Percentiles rank a stretch among this genome's conserved stretches.
Conservation (phyloP, 2,329 filamentous ascomycete genomes). For the Fusarium miscanthi region DNA sequence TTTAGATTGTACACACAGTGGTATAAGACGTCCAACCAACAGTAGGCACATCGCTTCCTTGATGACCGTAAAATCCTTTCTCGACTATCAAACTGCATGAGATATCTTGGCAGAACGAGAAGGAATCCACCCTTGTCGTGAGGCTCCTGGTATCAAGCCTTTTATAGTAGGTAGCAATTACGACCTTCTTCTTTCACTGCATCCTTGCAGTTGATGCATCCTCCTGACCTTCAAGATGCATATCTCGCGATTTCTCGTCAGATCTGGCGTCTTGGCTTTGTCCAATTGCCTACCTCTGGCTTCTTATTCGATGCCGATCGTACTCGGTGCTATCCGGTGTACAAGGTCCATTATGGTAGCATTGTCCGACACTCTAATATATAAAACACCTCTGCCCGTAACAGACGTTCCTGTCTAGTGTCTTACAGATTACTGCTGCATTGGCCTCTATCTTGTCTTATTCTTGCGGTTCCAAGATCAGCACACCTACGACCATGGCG, state of each 20-base stretch:
- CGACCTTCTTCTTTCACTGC: conserved; percentile 38
- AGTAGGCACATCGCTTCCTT: conserved; percentile 2
- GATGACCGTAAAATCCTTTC: not conserved
- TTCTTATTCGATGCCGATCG: conserved; percentile 17
- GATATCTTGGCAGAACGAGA: conserved; percentile 20
- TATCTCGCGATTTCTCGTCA: conserved; percentile 10
- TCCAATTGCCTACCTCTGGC: not conserved
- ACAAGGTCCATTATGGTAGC: conserved; percentile 12
- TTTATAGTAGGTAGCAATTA: conserved; percentile 26
- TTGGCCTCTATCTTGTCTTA: not conserved
- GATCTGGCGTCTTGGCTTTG: conserved; percentile 22
- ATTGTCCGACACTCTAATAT: conserved; percentile 8
- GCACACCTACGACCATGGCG: conserved; percentile 39
- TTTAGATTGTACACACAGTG: not conserved
- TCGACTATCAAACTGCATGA: conserved; percentile 8
- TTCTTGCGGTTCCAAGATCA: not conserved
- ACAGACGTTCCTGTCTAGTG: not conserved
- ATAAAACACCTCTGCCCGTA: conserved; percentile 16
- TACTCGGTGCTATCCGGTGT: conserved; percentile 6
- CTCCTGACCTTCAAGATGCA: conserved; percentile 14
- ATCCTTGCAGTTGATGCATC: conserved; percentile 30
- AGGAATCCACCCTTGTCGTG: conserved; percentile 15
- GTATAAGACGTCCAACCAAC: not conserved
- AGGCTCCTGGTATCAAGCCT: conserved; percentile 32
- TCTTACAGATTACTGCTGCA: not conserved